phyloP scores from a whole-genome alignment of 139 green algal species.

The Astrephomene gubernaculifera region DNA sequence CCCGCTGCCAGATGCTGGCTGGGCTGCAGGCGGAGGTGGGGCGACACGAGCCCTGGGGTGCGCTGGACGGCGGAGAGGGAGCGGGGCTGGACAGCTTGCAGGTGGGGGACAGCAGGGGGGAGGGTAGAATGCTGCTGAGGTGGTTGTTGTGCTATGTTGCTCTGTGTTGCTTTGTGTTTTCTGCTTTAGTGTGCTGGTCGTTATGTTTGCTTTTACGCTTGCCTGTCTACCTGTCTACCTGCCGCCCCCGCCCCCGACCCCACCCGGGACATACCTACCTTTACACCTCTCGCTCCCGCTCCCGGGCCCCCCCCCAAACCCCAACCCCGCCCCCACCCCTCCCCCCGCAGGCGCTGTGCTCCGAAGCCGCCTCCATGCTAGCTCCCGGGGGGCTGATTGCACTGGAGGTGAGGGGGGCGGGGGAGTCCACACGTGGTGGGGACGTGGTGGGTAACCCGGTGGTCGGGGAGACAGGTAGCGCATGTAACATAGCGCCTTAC shows the following conservation, averaged over 20 bases:
- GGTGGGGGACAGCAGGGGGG: constrained; percentile 26
- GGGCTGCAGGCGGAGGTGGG: constrained; percentile 80
- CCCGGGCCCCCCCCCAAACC: not conserved
- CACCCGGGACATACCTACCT: no score
- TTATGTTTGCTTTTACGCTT: no score
- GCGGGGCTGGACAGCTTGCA: constrained; percentile 73
- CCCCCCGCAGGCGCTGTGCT: constrained; percentile 31
- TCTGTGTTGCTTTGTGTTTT: no score
- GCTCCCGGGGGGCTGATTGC: constrained; percentile 73
- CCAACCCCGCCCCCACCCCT: not conserved
- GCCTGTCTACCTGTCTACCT: no score
- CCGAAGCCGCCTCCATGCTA: constrained; percentile 33
- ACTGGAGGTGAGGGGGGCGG: constrained; percentile 69
- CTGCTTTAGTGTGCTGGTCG: no score
- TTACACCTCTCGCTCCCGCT: not conserved
- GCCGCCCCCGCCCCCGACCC: no score
- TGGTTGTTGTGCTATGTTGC: not conserved
- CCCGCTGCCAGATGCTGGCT: constrained; percentile 65
- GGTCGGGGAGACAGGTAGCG: no score
- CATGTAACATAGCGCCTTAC: no score
- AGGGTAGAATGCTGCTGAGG: not conserved
- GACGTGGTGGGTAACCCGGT: no score
- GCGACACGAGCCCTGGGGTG: constrained; percentile 84
- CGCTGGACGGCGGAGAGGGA: constrained; percentile 85
- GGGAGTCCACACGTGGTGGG: no score